These are phyloP conservation scores for Tolypocladium nubicola DNA, from an alignment of 2,329 filamentous ascomycete species.

Conservation along the genomic window DNA sequence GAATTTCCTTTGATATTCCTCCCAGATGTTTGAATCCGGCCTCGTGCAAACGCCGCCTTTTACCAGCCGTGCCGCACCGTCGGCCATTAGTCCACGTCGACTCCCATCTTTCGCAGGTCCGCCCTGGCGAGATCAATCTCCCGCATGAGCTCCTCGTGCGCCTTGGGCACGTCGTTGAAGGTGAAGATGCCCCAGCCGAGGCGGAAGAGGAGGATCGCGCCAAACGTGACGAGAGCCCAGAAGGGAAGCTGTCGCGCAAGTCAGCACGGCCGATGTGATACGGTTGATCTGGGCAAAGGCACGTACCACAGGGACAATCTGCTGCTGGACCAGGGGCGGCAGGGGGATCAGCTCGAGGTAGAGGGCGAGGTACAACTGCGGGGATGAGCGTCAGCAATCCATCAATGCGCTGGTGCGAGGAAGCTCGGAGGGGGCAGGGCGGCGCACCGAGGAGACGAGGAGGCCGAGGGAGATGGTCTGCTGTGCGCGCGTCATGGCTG, in stretches of 20 bases:
- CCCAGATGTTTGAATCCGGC: background rate
- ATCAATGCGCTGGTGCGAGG: background rate
- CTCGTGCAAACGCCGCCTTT: too few species aligned
- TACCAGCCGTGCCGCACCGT: background rate
- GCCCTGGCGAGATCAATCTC: constrained; percentile 71
- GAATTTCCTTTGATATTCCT: background rate
- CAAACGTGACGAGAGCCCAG: constrained; percentile 85
- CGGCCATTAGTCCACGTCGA: constrained; percentile 57
- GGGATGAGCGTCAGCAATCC: background rate
- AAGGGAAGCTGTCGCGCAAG: constrained; percentile 61
- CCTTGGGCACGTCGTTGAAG: constrained; percentile 91
- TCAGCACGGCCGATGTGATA: background rate
- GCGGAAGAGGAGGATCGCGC: constrained; percentile 82
- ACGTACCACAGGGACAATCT: constrained; percentile 78
- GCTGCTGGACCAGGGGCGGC: constrained; percentile 63
- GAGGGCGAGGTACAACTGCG: constrained; percentile 82
- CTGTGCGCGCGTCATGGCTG: constrained; percentile 82
- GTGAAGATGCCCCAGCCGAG: constrained; percentile 89
- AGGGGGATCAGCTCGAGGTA: constrained; percentile 78
- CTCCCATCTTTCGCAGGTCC: constrained; percentile 63
- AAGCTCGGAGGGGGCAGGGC: background rate
- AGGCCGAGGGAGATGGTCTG: constrained; percentile 85
- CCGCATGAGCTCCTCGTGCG: constrained; percentile 77
- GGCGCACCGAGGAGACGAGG: constrained; percentile 73
- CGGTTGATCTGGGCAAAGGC: background rate